Evolutionary conservation across 805 yeast species (phyloP).

Genomic region (Vanderwaltozyma polyspora): DNA sequence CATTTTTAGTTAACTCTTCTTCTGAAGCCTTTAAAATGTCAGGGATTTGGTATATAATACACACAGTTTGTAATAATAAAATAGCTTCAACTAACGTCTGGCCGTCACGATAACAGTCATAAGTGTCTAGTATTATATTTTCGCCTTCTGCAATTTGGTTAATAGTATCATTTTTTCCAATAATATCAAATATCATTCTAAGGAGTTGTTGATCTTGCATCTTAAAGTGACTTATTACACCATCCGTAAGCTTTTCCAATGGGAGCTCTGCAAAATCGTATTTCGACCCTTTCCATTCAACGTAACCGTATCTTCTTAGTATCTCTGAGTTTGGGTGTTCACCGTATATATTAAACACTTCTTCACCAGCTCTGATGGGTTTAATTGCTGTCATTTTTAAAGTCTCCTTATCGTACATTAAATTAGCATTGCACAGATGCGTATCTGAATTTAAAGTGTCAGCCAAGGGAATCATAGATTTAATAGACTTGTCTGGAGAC

Average conservation of each 20-base stretch:
- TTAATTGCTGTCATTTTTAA: conserved; percentile 65
- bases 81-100: conserved; percentile 51
- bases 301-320: conserved; percentile 83
- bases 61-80: conserved; percentile 41
- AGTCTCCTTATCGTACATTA: conserved; percentile 37
- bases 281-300: conserved; percentile 59
- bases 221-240: conserved; percentile 26
- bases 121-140: conserved; percentile 41
- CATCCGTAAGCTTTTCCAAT: conserved; percentile 23
- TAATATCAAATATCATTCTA: conserved; percentile 27
- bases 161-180: conserved; percentile 20
- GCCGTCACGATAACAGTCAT: conserved; percentile 49
- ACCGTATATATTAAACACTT: conserved; percentile 80
- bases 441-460: conserved; percentile 87
- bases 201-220: conserved; percentile 21
- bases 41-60: conserved; percentile 29
- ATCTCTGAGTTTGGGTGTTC: conserved; percentile 88
- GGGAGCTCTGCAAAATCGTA: conserved; percentile 75
- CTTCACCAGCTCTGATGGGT: conserved; percentile 52
- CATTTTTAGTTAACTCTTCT: conserved; percentile 18
- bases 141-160: conserved; percentile 29
- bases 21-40: conserved; percentile 10
- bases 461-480: conserved; percentile 85
- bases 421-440: conserved; percentile 58
- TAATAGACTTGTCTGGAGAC: conserved; percentile 18